phyloP scores from a whole-genome alignment of 164 flowering plant genomes.

The Taxillus chinensis region DNA sequence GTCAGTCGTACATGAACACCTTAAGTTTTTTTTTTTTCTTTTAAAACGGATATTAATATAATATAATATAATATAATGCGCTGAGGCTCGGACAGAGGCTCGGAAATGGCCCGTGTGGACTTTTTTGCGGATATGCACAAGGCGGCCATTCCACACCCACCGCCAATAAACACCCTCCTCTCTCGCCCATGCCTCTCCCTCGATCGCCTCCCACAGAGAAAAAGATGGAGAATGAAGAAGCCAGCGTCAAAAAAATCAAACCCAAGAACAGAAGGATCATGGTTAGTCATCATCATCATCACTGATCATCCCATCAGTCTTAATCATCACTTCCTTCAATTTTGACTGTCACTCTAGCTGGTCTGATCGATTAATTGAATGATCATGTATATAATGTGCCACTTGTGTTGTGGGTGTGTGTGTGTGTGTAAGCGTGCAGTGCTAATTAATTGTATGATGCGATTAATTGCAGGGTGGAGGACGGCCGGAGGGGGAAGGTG shows the following conservation, averaged over 20 bases:
- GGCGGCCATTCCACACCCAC: too few species aligned
- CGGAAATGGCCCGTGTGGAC: not conserved
- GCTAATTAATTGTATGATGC: not conserved
- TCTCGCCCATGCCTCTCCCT: not conserved
- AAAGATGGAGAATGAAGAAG: not conserved
- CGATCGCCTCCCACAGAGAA: not conserved
- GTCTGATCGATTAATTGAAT: not conserved
- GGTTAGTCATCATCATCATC: not conserved
- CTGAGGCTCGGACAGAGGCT: not conserved
- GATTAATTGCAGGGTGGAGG: conserved; percentile 45
- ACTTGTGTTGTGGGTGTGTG: not conserved
- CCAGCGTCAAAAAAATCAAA: not conserved
- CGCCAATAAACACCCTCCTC: not conserved
- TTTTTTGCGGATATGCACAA: not conserved
- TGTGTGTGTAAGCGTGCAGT: not conserved
- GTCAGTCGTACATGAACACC: too few species aligned
- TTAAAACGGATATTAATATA: too few species aligned
- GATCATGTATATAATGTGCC: not conserved
- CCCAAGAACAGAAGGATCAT: not conserved
- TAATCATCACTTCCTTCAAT: too few species aligned
- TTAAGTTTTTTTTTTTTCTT: too few species aligned
- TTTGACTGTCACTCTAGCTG: conserved; percentile 9
- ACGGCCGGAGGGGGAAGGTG: conserved; percentile 47
- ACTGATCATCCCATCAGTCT: too few species aligned
- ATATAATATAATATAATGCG: not conserved